Percentiles rank a stretch among this genome's conserved stretches.
phyloP scores from a whole-genome alignment of 768 basidiomycete species.

The Calocera cornea region DNA sequence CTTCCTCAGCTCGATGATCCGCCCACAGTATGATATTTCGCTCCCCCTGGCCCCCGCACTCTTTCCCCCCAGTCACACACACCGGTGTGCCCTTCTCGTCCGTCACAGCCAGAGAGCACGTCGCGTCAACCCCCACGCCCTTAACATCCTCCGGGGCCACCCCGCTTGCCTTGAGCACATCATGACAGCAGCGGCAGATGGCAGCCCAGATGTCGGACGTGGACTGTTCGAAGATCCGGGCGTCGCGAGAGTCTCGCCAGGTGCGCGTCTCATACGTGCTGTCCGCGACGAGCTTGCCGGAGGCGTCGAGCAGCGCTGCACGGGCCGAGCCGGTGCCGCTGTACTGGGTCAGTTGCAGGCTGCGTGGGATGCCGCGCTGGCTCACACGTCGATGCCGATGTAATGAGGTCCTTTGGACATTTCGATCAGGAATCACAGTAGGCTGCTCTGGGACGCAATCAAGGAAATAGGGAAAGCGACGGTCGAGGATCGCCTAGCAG shows the following conservation, averaged over 20 bases:
- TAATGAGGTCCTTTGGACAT: slow-evolving; percentile 20
- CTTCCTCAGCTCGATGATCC: slow-evolving; percentile 85
- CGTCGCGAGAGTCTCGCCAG: slow-evolving; percentile 70
- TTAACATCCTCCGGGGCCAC: slow-evolving; percentile 51
- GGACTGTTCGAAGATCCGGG: slow-evolving; percentile 94
- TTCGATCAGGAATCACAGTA: not conserved
- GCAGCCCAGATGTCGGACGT: slow-evolving; percentile 74
- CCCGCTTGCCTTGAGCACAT: slow-evolving; percentile 38
- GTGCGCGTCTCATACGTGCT: slow-evolving; percentile 72
- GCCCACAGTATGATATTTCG: slow-evolving; percentile 93
- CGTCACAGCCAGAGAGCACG: slow-evolving; percentile 85
- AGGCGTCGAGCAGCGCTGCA: slow-evolving; percentile 58
- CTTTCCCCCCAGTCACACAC: slow-evolving; percentile 52
- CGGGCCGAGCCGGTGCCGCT: slow-evolving; percentile 92
- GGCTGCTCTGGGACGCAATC: not conserved
- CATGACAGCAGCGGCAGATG: slow-evolving; percentile 47
- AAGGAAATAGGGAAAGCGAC: not conserved
- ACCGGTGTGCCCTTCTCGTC: slow-evolving; percentile 62
- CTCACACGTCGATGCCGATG: slow-evolving; percentile 36
- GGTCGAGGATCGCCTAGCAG: not conserved
- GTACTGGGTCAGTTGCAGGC: not conserved
- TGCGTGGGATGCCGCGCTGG: not conserved
- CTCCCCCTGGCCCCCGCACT: slow-evolving; percentile 51
- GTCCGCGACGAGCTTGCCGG: slow-evolving; percentile 63
- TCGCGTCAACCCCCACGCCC: slow-evolving; percentile 90